Conservation (phyloP, 2,329 filamentous ascomycete genomes). For the Neopestalotiopsis sp. region DNA sequence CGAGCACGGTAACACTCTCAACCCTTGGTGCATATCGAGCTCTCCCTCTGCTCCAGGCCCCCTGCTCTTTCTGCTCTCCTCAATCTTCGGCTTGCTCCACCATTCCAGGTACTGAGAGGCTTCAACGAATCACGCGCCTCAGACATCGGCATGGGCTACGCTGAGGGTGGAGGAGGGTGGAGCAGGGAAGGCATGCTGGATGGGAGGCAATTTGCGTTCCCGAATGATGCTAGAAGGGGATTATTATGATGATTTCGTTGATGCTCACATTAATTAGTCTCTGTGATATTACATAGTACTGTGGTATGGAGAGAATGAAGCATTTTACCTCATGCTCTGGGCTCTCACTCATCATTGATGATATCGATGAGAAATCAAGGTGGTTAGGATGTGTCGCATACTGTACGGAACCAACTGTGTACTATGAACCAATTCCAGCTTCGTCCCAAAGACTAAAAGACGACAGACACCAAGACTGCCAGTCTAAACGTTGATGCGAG, state of each 20-base stretch:
- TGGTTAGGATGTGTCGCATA: background rate
- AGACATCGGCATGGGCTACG: constrained; percentile 9
- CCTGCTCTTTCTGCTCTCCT: constrained; percentile 4
- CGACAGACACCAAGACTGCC: too few relatives aligned
- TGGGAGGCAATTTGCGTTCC: constrained; percentile 18
- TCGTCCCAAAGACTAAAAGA: too few relatives aligned
- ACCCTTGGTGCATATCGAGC: constrained; percentile 14
- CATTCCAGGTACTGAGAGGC: constrained; percentile 19
- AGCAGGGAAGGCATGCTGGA: background rate
- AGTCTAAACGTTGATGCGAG: constrained; percentile 1
- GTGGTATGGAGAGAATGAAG: background rate
- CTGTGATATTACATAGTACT: background rate
- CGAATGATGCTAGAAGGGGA: constrained; percentile 6
- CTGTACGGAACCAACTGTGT: background rate
- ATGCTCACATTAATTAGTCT: background rate
- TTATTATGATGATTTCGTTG: background rate
- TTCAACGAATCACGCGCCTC: background rate
- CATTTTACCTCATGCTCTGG: background rate
- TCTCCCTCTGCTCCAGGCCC: background rate
- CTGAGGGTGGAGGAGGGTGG: constrained; percentile 11
- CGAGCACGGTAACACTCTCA: constrained; percentile 9
- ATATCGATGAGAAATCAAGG: background rate
- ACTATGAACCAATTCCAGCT: too few relatives aligned
- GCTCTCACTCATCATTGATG: background rate
- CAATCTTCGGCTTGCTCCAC: constrained; percentile 17